phyloP scores from a whole-genome alignment of 768 basidiomycete genomes.

The Termitomyces sp. region DNA sequence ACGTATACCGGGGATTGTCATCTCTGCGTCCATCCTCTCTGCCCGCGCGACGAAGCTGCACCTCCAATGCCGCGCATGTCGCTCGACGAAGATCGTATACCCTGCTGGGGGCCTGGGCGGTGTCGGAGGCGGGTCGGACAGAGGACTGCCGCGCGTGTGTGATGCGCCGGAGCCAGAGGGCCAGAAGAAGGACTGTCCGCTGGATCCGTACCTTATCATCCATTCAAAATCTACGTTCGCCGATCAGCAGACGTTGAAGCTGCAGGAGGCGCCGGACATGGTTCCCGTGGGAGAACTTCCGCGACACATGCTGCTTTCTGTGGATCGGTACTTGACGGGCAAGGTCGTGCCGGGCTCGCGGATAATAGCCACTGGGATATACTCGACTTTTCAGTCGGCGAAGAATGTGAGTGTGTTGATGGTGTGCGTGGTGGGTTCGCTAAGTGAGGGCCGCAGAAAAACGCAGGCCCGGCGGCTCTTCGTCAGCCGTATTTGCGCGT shows the following conservation, averaged over 20 bases:
- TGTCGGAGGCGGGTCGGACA: slow-evolving; percentile 79
- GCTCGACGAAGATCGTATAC: slow-evolving; percentile 70
- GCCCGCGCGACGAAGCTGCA: slow-evolving; percentile 90
- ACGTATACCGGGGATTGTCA: slow-evolving; percentile 95
- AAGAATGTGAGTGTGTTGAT: slow-evolving; percentile 56
- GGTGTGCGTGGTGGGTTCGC: not conserved
- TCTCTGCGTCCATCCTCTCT: slow-evolving; percentile 90
- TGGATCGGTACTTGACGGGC: slow-evolving; percentile 86
- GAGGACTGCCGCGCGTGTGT: slow-evolving; percentile 82
- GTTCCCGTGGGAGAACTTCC: slow-evolving; percentile 98
- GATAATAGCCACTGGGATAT: slow-evolving; percentile 92
- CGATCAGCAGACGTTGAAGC: slow-evolving; percentile 93
- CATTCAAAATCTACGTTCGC: slow-evolving; percentile 93
- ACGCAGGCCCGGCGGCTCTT: slow-evolving; percentile 79
- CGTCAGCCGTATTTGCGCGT: slow-evolving; percentile 94
- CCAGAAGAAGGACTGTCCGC: slow-evolving; percentile 90
- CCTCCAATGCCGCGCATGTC: slow-evolving; percentile 89
- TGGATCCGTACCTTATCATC: slow-evolving; percentile 94
- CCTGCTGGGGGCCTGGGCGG: slow-evolving; percentile 80
- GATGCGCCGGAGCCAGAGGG: slow-evolving; percentile 75
- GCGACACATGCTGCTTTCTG: slow-evolving; percentile 88
- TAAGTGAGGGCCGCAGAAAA: slow-evolving; percentile 43
- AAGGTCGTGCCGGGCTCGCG: slow-evolving; percentile 95
- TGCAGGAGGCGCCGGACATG: slow-evolving; percentile 99
- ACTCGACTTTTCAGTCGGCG: slow-evolving; percentile 89